Evolutionary conservation across 306 rosid species (phyloP), one percentile per base, ranked within the genome.

Genomic region (Sophora flavescens): DNA sequence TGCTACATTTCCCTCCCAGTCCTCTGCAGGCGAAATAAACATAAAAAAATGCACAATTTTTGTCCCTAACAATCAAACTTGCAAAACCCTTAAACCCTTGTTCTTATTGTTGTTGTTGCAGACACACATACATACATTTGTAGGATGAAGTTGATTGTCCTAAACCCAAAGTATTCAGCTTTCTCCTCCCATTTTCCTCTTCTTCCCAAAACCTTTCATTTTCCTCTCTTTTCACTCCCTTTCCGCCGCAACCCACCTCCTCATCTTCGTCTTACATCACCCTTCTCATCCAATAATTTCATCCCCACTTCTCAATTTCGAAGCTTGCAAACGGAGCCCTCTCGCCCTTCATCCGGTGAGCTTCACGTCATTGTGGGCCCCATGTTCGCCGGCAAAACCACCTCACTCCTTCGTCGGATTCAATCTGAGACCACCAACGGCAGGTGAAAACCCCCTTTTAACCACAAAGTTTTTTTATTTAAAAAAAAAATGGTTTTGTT

Each of bases 311-410:
- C 63, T 71, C 92, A 80, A 26, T 83, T 36, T 72, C 87, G 78
- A 77, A 74, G 42, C 63, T 7, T 78, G 59, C 88, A 84, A 54
- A 74, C 63, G 51, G 87, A 64, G 17, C 81, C 74, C 11, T 39
- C 88, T 75, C 85, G 33, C 1, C 72, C 86, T 66, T 57, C 50
- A 28, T 74, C 92, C 7, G 97, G 97, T 41, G 92, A 95, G 86
- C 82, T 92, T 83, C 97, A 95, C 77, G 96, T 92, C 52, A 84
- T 95, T 30, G 84, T 92, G 53, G 97, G 99, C 5, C 97, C 99
- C 30, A 92, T 95, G 97, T 95, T 92, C 74, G 96, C 97, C 28
- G 97, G 99, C 28, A 92, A 95, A 72, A 87, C 97, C 14, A 89
- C 97, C 60, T 73, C 92, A 1, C 99, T 95, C 70, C 94, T 95